These are phyloP conservation scores for Aspergillus bombycis DNA, from an alignment of 2,329 filamentous ascomycete species.

Conservation along the genomic window DNA sequence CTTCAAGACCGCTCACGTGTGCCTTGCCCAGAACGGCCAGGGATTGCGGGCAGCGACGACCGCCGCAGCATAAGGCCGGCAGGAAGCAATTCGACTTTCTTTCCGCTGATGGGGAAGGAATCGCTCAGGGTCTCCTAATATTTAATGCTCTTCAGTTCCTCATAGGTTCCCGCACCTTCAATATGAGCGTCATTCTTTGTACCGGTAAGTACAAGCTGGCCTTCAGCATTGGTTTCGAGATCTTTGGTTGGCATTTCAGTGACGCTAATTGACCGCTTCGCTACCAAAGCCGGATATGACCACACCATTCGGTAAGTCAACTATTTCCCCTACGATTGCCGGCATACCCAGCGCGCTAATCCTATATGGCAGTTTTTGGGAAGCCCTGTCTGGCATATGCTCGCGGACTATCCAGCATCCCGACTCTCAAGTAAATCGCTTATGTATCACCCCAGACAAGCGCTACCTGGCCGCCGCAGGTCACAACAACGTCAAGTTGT, in stretches of 20 bases:
- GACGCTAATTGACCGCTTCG: constrained; percentile 6
- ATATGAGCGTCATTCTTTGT: constrained; percentile 69
- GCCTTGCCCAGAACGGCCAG: not conserved
- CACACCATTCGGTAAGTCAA: constrained; percentile 69
- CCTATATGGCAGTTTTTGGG: constrained; percentile 76
- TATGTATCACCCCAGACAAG: constrained; percentile 98
- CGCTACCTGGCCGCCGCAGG: constrained; percentile 84
- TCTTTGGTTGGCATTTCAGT: not conserved
- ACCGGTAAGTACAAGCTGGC: constrained; percentile 59
- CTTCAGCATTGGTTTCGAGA: constrained; percentile 1
- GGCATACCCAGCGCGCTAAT: constrained; percentile 7
- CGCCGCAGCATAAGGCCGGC: constrained; percentile 17
- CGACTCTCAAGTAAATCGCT: constrained; percentile 96
- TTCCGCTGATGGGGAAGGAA: not conserved
- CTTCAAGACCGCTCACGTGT: constrained; percentile 54
- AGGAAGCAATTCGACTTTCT: constrained; percentile 16
- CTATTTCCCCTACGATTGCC: not conserved
- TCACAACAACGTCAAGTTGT: constrained; percentile 90
- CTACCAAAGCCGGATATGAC: constrained; percentile 67
- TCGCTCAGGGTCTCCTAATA: constrained; percentile 10
- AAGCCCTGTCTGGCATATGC: constrained; percentile 95
- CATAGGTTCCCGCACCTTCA: constrained; percentile 14
- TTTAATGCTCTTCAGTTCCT: constrained; percentile 4
- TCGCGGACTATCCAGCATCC: constrained; percentile 97
- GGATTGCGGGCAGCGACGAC: not conserved